Conservation (phyloP, 2,329 filamentous ascomycete genomes). For the Pseudocercospora ulei region DNA sequence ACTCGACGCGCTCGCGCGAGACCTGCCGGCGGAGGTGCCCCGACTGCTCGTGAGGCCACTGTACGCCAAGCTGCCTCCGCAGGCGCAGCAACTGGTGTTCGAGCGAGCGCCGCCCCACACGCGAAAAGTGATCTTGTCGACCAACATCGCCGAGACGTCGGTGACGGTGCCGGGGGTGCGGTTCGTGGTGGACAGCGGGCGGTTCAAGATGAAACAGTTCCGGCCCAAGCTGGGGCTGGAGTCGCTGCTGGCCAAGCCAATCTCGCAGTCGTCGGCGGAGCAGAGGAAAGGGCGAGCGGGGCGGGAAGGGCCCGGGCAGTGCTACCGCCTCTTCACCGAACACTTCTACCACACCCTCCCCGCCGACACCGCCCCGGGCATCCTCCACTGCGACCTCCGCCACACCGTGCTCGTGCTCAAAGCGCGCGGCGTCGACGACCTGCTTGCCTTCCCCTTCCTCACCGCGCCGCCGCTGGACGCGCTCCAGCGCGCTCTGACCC, state of each 20-base stretch:
- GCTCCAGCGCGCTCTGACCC: conserved; percentile 70
- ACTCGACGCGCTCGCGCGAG: conserved; percentile 67
- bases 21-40: conserved; percentile 46
- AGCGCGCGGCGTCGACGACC: conserved; percentile 72
- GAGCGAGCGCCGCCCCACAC: conserved; percentile 62
- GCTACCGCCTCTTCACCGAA: conserved; percentile 80
- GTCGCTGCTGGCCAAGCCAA: conserved; percentile 77
- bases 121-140: conserved; percentile 81
- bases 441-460: conserved; percentile 74
- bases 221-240: conserved; percentile 76
- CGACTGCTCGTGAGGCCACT: conserved; percentile 62
- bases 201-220: conserved; percentile 89
- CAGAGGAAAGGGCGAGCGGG: conserved; percentile 87
- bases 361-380: conserved; percentile 73
- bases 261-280: conserved; percentile 86
- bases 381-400: conserved; percentile 77
- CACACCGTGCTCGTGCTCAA: conserved; percentile 88
- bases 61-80: conserved; percentile 80
- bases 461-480: conserved; percentile 68
- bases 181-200: conserved; percentile 85
- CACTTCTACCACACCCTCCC: conserved; percentile 60
- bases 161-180: conserved; percentile 89
- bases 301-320: conserved; percentile 82
- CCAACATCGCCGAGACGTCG: conserved; percentile 97
- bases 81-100: conserved; percentile 79